A percentile compares a stretch with the other conserved stretches of the same genome.
Conservation (phyloP, 2,329 filamentous ascomycete genomes). For the Monilinia laxa region DNA sequence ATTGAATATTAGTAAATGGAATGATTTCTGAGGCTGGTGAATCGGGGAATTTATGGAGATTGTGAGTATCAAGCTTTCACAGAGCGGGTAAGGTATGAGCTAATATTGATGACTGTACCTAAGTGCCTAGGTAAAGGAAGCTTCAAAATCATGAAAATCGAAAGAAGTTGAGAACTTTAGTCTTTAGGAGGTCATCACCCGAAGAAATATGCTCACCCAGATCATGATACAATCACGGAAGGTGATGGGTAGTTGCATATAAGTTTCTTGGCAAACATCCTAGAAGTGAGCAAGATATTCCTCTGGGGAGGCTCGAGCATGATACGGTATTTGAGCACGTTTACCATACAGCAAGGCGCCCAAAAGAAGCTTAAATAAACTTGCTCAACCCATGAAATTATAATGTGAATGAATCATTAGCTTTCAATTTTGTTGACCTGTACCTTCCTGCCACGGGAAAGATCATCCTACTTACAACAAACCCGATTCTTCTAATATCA, state of each 20-base stretch:
- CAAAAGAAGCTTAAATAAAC: conserved; percentile 17
- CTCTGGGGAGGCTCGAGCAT: not conserved
- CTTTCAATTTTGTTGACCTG: not conserved
- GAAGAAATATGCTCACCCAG: not conserved
- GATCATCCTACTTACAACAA: not conserved
- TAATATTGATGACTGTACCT: too few species aligned
- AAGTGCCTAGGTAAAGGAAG: too few species aligned
- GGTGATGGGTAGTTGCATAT: not conserved
- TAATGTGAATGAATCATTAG: not conserved
- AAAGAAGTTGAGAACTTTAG: too few species aligned
- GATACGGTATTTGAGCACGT: conserved; percentile 8
- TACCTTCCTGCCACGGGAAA: not conserved
- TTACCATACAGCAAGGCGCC: not conserved
- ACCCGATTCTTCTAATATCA: not conserved
- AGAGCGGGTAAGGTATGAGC: too few species aligned
- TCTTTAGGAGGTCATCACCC: not conserved
- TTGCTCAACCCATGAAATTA: conserved; percentile 11
- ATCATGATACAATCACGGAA: not conserved
- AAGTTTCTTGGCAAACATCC: not conserved
- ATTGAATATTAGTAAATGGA: too few species aligned
- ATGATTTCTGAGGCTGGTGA: too few species aligned
- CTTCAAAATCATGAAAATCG: not conserved
- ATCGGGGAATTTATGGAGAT: too few species aligned
- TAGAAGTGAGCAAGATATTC: conserved; percentile 14
- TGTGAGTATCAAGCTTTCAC: too few species aligned